A percentile compares a stretch with the other conserved stretches of the same genome.
phyloP scores from a whole-genome alignment of 345 rosid species.

The Syzygium jambos region DNA sequence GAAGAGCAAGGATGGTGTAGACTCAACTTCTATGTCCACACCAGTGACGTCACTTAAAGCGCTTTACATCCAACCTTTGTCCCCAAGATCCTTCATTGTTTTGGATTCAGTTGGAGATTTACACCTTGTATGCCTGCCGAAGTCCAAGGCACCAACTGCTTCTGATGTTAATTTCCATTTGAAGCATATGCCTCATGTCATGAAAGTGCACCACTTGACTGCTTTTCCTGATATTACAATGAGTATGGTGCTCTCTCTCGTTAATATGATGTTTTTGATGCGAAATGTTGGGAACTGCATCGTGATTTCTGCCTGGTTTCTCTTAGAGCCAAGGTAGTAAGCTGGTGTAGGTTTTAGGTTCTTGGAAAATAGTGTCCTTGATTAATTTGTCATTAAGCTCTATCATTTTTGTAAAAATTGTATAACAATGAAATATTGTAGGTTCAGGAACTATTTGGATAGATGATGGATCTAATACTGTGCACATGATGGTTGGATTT shows the following conservation, averaged over 20 bases:
- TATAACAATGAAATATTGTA: constrained; percentile 17
- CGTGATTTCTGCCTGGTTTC: background rate
- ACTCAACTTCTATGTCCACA: constrained; percentile 13
- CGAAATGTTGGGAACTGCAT: background rate
- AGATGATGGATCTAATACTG: constrained; percentile 51
- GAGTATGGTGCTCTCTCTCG: constrained; percentile 33
- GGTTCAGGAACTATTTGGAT: constrained; percentile 63
- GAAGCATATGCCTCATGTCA: constrained; percentile 42
- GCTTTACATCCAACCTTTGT: constrained; percentile 47
- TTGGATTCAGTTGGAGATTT: constrained; percentile 58
- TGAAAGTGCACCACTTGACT: constrained; percentile 67
- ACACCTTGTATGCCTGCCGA: constrained; percentile 31
- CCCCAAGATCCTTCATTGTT: constrained; percentile 42
- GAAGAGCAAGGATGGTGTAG: constrained; percentile 19
- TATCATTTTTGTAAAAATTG: background rate
- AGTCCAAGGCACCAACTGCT: constrained; percentile 24
- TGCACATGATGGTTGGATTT: constrained; percentile 33
- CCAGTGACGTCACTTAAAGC: constrained; percentile 28
- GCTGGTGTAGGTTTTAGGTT: background rate
- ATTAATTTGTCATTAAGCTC: background rate
- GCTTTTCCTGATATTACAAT: constrained; percentile 48
- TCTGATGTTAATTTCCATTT: constrained; percentile 29
- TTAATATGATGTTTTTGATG: background rate
- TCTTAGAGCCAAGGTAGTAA: background rate
- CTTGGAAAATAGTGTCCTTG: background rate